Evolutionary conservation across 179 eudicot species (phyloP), one percentile per base, ranked within the genome.

Genomic region (Spinacia oleracea): DNA sequence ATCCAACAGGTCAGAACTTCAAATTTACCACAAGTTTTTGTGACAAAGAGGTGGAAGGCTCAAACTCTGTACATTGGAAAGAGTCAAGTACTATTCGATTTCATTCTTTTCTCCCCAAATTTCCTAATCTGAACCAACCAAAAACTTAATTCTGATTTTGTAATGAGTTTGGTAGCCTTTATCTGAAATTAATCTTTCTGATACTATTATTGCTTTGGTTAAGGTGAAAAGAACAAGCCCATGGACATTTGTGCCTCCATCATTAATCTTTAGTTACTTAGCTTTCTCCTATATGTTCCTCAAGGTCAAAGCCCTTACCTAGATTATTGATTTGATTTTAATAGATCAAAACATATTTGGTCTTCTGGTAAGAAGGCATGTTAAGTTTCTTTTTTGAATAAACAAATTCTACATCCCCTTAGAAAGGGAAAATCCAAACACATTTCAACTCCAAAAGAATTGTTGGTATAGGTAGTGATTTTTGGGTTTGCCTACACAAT

Each of bases 231-330:
- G 25, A 20, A 38, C 15, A 67, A 18, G 45, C 15, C 45, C 27
- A 1, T 3, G n/a, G 21, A 21, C 31, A 38, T 35, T 20, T 9
- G 0, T 9, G 15, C 71, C 46, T 40, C 46, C 71, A 67, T 16
- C 23, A 42, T 23, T 27, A 29, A 0, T 12, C 2, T 0, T 25
- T 62, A 1, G 35, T 32, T 27, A 62, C 6, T 62, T 31, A 48
- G 53, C 15, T 12, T 62, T 62, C 35, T 12, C 38, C 34, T 10
- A 62, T 11, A 62, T 62, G 2, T 62, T 20, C 6, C 38, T 14
- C 66, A 29, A 29, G 66, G 66, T 62, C 25, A 66, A 66, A 34
- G n/a, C 70, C 70, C 45, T 66, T 32, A 16, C 23, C 70, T 66
- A 66, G 70, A 20, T 34, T 63, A 27, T 14, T 21, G n/a, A 27